phyloP scores from a whole-genome alignment of 2,329 filamentous ascomycete genomes.

The Phialophora expanda region DNA sequence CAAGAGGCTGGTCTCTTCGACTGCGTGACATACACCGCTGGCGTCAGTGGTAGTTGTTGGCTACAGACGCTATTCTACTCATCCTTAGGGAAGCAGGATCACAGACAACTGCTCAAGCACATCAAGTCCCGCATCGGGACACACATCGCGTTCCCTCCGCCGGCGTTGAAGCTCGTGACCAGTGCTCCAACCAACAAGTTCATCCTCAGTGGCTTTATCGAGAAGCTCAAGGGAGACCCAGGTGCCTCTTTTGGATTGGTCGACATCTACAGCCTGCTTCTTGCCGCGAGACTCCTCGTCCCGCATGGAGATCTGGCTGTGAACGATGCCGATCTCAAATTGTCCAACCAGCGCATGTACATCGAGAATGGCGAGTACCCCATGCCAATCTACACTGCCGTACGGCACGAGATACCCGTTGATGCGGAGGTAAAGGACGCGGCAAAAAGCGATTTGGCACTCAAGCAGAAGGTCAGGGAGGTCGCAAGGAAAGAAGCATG shows the following conservation, averaged over 20 bases:
- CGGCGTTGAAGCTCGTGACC: slow-evolving; percentile 79
- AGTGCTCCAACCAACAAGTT: slow-evolving; percentile 92
- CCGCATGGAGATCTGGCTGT: slow-evolving; percentile 82
- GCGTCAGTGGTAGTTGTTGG: slow-evolving; percentile 96
- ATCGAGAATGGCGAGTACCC: slow-evolving; percentile 80
- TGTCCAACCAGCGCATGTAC: slow-evolving; percentile 82
- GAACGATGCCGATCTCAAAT: slow-evolving; percentile 79
- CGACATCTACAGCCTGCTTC: slow-evolving; percentile 85
- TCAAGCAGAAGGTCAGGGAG: slow-evolving; percentile 49
- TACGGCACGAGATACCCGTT: slow-evolving; percentile 90
- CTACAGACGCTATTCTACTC: slow-evolving; percentile 86
- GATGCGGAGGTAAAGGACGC: slow-evolving; percentile 52
- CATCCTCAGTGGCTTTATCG: slow-evolving; percentile 83
- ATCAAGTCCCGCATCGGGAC: slow-evolving; percentile 82
- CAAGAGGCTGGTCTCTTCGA: slow-evolving; percentile 89
- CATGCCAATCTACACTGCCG: slow-evolving; percentile 92
- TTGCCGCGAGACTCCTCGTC: slow-evolving; percentile 83
- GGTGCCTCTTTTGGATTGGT: slow-evolving; percentile 85
- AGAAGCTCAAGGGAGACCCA: slow-evolving; percentile 84
- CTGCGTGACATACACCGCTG: slow-evolving; percentile 91
- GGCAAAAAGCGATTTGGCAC: slow-evolving; percentile 41
- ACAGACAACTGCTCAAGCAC: slow-evolving; percentile 77
- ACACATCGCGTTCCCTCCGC: slow-evolving; percentile 91
- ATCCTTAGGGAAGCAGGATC: slow-evolving; percentile 71
- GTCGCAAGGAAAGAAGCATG: slow-evolving; percentile 70